A percentile compares a stretch with the other conserved stretches of the same genome.
Conservation (phyloP, 495 filamentous ascomycete genomes). For the Thermochaetoides thermophila region DNA sequence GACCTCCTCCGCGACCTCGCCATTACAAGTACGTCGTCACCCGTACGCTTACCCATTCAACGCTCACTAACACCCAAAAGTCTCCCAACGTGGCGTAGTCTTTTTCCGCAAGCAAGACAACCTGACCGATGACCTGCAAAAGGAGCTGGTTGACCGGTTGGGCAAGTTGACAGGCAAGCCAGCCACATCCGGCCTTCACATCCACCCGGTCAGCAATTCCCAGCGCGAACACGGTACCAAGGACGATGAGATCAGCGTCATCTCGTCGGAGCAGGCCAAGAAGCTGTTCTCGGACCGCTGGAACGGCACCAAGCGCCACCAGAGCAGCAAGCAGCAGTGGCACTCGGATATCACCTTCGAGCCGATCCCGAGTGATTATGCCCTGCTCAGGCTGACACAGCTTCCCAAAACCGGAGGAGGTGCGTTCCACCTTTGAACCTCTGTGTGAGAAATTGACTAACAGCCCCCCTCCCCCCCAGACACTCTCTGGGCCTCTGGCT, state of each 20-base stretch:
- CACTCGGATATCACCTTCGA: slow-evolving; percentile 57
- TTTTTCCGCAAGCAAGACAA: slow-evolving; percentile 62
- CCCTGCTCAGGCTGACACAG: slow-evolving; percentile 40
- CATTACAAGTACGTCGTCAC: slow-evolving; percentile 40
- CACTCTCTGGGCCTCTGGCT: slow-evolving; percentile 52
- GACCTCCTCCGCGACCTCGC: slow-evolving; percentile 53
- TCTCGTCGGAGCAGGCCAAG: slow-evolving; percentile 43
- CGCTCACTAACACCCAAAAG: no score
- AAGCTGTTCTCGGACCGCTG: slow-evolving; percentile 31
- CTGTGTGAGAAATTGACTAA: not conserved
- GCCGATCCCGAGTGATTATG: slow-evolving; percentile 48
- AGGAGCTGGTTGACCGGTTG: slow-evolving; percentile 46
- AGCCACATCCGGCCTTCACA: slow-evolving; percentile 45
- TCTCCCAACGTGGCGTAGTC: slow-evolving; percentile 66
- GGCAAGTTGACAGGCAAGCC: slow-evolving; percentile 52
- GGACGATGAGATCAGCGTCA: slow-evolving; percentile 61
- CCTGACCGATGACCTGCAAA: slow-evolving; percentile 32
- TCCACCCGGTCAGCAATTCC: slow-evolving; percentile 53
- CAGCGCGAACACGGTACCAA: slow-evolving; percentile 41
- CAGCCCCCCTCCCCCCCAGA: slow-evolving; percentile 1
- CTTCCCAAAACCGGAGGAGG: slow-evolving; percentile 54
- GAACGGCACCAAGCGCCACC: slow-evolving; percentile 17
- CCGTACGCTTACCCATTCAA: not conserved
- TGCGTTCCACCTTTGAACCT: slow-evolving; percentile 14
- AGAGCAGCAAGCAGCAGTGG: slow-evolving; percentile 34